Percentiles rank a stretch among this genome's conserved stretches.
Conservation (phyloP, 768 basidiomycete species). For the Asterophora lycoperdoides region DNA sequence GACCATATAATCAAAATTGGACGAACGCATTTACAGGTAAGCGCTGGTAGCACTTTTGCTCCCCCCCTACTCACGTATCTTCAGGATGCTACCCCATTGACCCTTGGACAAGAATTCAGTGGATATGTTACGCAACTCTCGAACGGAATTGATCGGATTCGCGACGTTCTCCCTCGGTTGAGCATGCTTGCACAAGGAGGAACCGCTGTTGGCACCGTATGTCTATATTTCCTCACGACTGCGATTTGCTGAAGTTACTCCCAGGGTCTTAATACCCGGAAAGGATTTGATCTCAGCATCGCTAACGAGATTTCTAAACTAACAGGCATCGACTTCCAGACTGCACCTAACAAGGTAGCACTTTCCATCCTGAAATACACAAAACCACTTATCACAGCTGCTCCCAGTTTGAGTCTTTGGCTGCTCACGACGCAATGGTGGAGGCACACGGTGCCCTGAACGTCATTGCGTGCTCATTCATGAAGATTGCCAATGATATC, state of each 20-base stretch:
- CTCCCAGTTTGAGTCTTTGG: constrained; percentile 90
- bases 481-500: constrained; percentile 99
- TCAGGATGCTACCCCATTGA: constrained; percentile 95
- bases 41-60: not conserved
- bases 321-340: constrained; percentile 88
- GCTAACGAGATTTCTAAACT: constrained; percentile 89
- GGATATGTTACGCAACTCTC: constrained; percentile 95
- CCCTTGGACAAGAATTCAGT: constrained; percentile 97
- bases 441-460: constrained; percentile 97
- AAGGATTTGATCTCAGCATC: constrained; percentile 93
- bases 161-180: constrained; percentile 78
- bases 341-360: constrained; percentile 93
- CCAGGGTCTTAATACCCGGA: constrained; percentile 94
- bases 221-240: constrained; percentile 22
- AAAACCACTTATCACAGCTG: constrained; percentile 2
- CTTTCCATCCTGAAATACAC: not conserved
- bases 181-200: constrained; percentile 94
- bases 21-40: constrained; percentile 90
- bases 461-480: constrained; percentile 91
- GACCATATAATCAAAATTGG: constrained; percentile 97
- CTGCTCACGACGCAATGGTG: constrained; percentile 96
- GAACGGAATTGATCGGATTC: constrained; percentile 84
- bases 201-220: constrained; percentile 95
- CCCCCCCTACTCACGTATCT: constrained; percentile 1
- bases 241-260: constrained; percentile 5